A percentile compares a stretch with the other conserved stretches of the same genome.
phyloP scores from a whole-genome alignment of 2,329 filamentous ascomycete genomes.

The Stromatinia cepivora region DNA sequence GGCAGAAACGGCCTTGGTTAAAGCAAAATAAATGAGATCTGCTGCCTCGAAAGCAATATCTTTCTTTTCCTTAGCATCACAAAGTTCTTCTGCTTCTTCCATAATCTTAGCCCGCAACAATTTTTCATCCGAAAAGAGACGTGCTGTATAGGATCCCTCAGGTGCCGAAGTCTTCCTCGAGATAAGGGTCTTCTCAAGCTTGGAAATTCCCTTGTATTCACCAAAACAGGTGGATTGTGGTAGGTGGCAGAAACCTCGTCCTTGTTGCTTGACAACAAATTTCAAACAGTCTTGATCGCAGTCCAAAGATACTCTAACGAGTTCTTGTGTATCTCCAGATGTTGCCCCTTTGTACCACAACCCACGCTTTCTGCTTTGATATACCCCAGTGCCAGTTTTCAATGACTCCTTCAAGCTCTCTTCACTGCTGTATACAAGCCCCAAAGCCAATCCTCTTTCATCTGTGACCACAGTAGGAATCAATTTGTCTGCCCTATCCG shows the following conservation, averaged over 20 bases:
- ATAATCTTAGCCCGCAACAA: slow-evolving; percentile 94
- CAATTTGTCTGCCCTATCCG: slow-evolving; percentile 80
- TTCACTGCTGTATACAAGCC: slow-evolving; percentile 90
- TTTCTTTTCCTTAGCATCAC: slow-evolving; percentile 76
- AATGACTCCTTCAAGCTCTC: slow-evolving; percentile 88
- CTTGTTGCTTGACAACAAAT: slow-evolving; percentile 87
- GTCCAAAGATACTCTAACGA: slow-evolving; percentile 81
- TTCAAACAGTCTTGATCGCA: slow-evolving; percentile 92
- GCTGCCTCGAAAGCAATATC: slow-evolving; percentile 93
- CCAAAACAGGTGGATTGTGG: slow-evolving; percentile 93
- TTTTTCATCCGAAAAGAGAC: slow-evolving; percentile 89
- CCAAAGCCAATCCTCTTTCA: slow-evolving; percentile 79
- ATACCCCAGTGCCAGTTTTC: slow-evolving; percentile 76
- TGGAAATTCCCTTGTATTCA: slow-evolving; percentile 74
- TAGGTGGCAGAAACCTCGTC: slow-evolving; percentile 88
- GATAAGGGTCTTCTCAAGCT: slow-evolving; percentile 82
- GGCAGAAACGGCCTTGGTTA: slow-evolving; percentile 83
- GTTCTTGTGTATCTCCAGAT: slow-evolving; percentile 89
- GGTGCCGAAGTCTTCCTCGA: slow-evolving; percentile 82
- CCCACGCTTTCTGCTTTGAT: slow-evolving; percentile 93
- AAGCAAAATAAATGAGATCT: slow-evolving; percentile 91
- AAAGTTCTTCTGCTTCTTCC: slow-evolving; percentile 95
- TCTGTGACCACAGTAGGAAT: slow-evolving; percentile 90
- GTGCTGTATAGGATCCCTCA: slow-evolving; percentile 86
- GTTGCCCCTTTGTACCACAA: slow-evolving; percentile 96